phyloP scores from a whole-genome alignment of 2,329 filamentous ascomycete species.

The Penicillium sp. region DNA sequence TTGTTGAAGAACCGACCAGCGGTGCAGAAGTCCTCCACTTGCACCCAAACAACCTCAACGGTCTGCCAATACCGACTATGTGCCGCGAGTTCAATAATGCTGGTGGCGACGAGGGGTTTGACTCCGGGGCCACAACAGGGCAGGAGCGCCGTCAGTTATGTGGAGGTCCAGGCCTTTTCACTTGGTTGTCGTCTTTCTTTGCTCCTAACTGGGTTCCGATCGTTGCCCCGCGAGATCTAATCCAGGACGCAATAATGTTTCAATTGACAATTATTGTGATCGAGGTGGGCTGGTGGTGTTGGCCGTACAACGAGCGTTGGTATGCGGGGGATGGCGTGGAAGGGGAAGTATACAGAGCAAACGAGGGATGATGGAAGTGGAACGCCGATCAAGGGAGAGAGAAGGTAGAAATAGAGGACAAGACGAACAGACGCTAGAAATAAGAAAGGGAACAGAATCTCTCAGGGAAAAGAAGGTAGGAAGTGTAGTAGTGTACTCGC shows the following conservation, averaged over 20 bases:
- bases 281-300: not conserved
- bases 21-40: not conserved
- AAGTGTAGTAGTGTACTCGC: too few relatives aligned
- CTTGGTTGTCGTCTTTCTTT: too few relatives aligned
- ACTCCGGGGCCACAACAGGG: not conserved
- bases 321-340: constrained; percentile 10
- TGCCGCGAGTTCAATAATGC: not conserved
- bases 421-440: not conserved
- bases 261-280: not conserved
- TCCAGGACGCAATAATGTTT: not conserved
- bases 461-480: not conserved
- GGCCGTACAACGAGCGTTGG: constrained; percentile 12
- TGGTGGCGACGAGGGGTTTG: not conserved
- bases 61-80: constrained; percentile 11
- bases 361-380: constrained; percentile 5
- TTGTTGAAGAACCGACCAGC: not conserved
- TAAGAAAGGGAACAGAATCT: not conserved
- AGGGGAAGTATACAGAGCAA: not conserved
- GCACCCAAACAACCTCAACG: constrained; percentile 7
- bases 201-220: not conserved
- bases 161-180: not conserved
- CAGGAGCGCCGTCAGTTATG: not conserved
- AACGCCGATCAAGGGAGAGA: not conserved
- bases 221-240: not conserved
- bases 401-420: not conserved